Conservation (phyloP, 2,329 filamentous ascomycete species). For the Orbilia brochopaga region DNA sequence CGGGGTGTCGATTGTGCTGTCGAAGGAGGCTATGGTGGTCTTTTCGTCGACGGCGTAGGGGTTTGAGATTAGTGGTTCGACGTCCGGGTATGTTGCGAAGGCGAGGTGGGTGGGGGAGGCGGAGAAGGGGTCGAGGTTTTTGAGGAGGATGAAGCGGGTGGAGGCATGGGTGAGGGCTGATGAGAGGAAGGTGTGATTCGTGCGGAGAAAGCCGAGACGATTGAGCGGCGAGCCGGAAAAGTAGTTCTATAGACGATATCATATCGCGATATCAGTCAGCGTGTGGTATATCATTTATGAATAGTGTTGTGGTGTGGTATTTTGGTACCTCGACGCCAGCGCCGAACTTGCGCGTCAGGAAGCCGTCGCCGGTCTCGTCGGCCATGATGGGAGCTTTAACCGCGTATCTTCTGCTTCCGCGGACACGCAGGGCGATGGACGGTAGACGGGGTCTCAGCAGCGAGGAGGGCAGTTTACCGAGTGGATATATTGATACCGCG, state of each 20-base stretch:
- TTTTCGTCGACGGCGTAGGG: constrained; percentile 75
- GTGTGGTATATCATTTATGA: too few relatives aligned
- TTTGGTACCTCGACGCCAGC: constrained; percentile 66
- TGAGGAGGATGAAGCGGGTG: constrained; percentile 77
- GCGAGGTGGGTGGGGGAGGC: constrained; percentile 68
- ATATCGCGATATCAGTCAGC: background rate
- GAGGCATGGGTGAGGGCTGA: constrained; percentile 70
- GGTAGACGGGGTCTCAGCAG: background rate
- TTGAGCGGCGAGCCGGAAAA: constrained; percentile 79
- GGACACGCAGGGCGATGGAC: too few relatives aligned
- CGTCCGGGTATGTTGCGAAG: constrained; percentile 71
- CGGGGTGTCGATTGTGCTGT: constrained; percentile 66
- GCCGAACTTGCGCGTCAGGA: constrained; percentile 78
- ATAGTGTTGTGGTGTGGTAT: constrained; percentile 41
- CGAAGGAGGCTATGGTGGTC: constrained; percentile 73
- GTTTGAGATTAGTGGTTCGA: constrained; percentile 74
- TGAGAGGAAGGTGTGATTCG: constrained; percentile 72
- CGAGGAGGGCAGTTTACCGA: background rate
- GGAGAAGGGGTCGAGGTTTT: constrained; percentile 76
- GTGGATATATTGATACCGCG: constrained; percentile 1
- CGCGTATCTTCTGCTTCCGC: too few relatives aligned
- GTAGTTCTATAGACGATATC: constrained; percentile 66
- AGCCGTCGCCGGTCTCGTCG: constrained; percentile 56
- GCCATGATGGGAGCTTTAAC: constrained; percentile 1
- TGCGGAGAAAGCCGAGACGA: constrained; percentile 77